Base-by-base conservation (phyloP, 2,329 filamentous ascomycete genomes). In the Xylariaceae sp. region DNA sequence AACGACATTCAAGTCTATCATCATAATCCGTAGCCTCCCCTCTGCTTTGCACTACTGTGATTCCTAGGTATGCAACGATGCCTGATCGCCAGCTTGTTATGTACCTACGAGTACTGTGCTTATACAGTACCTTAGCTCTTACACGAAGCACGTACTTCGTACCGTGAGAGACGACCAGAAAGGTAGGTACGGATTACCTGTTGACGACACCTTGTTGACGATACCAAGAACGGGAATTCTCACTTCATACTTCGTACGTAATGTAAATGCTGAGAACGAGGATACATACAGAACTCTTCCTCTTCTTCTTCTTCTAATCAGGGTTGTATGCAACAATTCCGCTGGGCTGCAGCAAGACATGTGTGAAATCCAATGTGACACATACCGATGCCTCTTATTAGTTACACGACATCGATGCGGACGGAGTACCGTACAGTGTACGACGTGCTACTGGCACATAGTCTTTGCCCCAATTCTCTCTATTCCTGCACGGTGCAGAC, bases 271-370 rank as follows among this genome's bases (percentile, higher is more conserved):
- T 42, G 37, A 42, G 37, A 42, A 13, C 37, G 37, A 42, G 4
- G 7, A 10, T 13, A 9, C 37, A 13, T 3, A 42, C 37, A 8
- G 37, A 42, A 13, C 37, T 13, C 37, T 42, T 9, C 59, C 37
- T 30, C 9, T 52, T 37, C 17, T 18, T 42, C 37, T 42, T 9
- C 59, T 45, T 30, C 9, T 52, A 18, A 18, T 37, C 51, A 59
- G 59, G 56, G 56, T 53, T 58, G 17, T 51, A 58, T 57, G 50
- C 34, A 53, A 51, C 49, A 48, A 53, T 58, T 56, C 61, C 61
- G 56, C 61, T 61, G 58, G 61, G 61, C 61, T 63, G 61, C 61
- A 63, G 61, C 56, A 61, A 57, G 60, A 57, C 53, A 59, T 61
- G 61, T 63, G 58, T 53, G 61, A 63, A 63, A 61, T 61, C 53